These are phyloP conservation scores for Yarrowia osloensis DNA, from an alignment of 805 yeast genomes.

Conservation along the genomic window DNA sequence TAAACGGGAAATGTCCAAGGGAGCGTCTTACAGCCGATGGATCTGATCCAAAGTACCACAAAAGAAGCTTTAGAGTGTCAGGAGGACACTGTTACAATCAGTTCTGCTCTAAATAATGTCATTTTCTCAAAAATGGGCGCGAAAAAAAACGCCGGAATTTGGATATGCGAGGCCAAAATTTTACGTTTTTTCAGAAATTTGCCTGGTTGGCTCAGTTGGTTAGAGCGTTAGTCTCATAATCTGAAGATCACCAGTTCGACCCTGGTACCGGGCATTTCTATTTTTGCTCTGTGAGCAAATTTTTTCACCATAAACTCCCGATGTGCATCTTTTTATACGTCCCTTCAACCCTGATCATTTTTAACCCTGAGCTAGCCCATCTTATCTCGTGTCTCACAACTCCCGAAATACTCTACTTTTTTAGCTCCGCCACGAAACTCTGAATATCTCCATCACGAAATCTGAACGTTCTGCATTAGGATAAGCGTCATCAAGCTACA, in stretches of 20 bases:
- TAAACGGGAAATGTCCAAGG: too few relatives aligned
- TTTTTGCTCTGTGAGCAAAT: background rate
- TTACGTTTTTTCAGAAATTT: background rate
- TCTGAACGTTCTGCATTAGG: background rate
- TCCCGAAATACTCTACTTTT: background rate
- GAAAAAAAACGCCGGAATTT: background rate
- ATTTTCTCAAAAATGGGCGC: background rate
- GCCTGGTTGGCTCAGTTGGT: constrained; percentile 31
- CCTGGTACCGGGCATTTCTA: constrained; percentile 30
- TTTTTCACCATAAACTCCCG: background rate
- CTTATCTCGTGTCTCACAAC: background rate
- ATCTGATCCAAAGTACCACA: too few relatives aligned
- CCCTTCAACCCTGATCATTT: too few relatives aligned
- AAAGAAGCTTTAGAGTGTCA: too few relatives aligned
- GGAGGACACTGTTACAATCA: too few relatives aligned
- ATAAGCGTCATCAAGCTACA: background rate
- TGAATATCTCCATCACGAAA: background rate
- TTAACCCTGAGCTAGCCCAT: background rate
- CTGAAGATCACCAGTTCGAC: constrained; percentile 31
- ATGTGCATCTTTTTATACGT: background rate
- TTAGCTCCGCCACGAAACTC: background rate
- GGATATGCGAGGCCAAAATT: background rate
- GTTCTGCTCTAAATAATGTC: too few relatives aligned
- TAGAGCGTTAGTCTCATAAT: constrained; percentile 31
- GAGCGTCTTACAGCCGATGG: too few relatives aligned